A percentile compares a stretch with the other conserved stretches of the same genome.
Conservation (phyloP, 2,329 filamentous ascomycete genomes). For the Colletotrichum ledebouriae region DNA sequence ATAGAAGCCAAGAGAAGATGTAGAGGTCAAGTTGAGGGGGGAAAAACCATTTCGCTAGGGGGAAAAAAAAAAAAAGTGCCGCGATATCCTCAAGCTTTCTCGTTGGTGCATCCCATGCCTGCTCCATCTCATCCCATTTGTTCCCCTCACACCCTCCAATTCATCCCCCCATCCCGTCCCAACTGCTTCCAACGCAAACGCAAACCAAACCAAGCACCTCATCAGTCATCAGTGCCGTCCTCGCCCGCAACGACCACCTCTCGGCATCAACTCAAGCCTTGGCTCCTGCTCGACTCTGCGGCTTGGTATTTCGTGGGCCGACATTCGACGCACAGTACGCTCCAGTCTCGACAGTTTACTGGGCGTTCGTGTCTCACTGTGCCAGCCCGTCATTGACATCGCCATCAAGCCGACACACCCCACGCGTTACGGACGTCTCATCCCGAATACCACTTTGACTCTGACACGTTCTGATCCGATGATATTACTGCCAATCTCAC, state of each 20-base stretch:
- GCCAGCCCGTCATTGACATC: no score
- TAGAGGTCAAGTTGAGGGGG: no score
- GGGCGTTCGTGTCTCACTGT: no score
- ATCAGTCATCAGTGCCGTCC: no score
- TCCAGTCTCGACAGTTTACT: no score
- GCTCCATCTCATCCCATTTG: constrained; percentile 13
- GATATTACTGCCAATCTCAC: constrained; percentile 1
- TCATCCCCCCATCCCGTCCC: neutral
- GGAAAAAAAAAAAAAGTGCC: neutral
- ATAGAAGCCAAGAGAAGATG: no score
- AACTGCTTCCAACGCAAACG: neutral
- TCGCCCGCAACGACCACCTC: neutral
- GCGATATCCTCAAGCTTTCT: neutral
- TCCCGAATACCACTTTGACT: neutral
- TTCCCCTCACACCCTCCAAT: neutral
- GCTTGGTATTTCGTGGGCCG: constrained; percentile 6
- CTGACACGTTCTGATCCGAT: constrained; percentile 1
- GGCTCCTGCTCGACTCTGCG: neutral
- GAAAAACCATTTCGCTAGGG: no score
- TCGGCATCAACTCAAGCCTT: constrained; percentile 15
- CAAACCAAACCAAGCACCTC: neutral
- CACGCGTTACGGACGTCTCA: neutral
- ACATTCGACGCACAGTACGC: neutral
- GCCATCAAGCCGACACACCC: no score
- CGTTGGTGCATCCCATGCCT: neutral